phyloP scores from a whole-genome alignment of 2,329 filamentous ascomycete species.

The Sphaceloma murrayae region DNA sequence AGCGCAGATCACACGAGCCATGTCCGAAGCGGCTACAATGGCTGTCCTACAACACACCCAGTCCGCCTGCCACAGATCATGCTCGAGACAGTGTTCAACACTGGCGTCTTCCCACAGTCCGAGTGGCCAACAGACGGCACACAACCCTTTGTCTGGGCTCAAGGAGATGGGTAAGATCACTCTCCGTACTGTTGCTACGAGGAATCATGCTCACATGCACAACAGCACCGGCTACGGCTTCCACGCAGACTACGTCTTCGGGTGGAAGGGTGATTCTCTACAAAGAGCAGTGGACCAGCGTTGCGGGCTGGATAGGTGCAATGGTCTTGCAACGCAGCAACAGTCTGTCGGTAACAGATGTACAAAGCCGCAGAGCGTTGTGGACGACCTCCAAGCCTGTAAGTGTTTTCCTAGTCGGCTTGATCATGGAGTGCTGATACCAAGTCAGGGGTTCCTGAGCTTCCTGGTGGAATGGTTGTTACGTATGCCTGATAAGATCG shows the following conservation, averaged over 20 bases:
- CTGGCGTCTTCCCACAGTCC: constrained; percentile 38
- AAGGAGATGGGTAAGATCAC: constrained; percentile 46
- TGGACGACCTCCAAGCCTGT: constrained; percentile 28
- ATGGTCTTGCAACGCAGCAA: constrained; percentile 27
- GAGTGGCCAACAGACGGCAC: constrained; percentile 41
- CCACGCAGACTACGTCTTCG: constrained; percentile 62
- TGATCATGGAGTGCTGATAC: neutral
- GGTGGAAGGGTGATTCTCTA: constrained; percentile 57
- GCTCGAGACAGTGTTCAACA: constrained; percentile 50
- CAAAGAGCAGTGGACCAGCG: constrained; percentile 45
- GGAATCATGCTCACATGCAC: neutral
- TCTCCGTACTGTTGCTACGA: neutral
- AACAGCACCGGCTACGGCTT: constrained; percentile 54
- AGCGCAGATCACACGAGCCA: constrained; percentile 54
- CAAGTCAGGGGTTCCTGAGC: constrained; percentile 5
- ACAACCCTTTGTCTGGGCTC: constrained; percentile 58
- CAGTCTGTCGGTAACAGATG: constrained; percentile 30
- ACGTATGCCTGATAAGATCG: too few species aligned
- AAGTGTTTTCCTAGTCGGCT: constrained; percentile 17
- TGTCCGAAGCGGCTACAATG: constrained; percentile 45
- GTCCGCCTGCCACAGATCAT: constrained; percentile 50
- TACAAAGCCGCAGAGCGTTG: constrained; percentile 27
- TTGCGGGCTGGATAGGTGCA: constrained; percentile 20
- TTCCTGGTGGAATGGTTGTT: constrained; percentile 14
- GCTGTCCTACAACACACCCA: constrained; percentile 45